phyloP scores from a whole-genome alignment of 257 asterid genomes.

The Ligustrum vulgare region DNA sequence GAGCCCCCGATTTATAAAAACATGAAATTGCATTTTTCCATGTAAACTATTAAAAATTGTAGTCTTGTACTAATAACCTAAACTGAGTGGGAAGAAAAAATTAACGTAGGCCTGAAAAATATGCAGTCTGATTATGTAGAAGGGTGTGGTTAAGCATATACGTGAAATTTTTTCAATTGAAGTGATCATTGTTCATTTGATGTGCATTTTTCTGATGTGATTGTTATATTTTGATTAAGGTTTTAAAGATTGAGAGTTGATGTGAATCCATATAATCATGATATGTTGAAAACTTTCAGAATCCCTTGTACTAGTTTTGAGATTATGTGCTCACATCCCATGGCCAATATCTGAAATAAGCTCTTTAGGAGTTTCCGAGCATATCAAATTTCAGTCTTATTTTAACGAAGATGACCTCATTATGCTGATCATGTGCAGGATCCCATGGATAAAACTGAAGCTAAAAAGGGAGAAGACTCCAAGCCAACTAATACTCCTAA shows the following conservation, averaged over 20 bases:
- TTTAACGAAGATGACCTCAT: not conserved
- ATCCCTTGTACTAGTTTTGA: not conserved
- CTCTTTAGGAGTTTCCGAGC: not conserved
- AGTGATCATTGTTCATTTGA: not conserved
- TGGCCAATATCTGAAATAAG: not conserved
- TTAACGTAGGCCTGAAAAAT: no score
- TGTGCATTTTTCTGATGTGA: not conserved
- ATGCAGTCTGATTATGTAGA: no score
- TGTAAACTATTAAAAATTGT: no score
- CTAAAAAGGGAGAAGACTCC: slow-evolving; percentile 25
- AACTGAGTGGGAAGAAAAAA: no score
- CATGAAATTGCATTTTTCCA: no score
- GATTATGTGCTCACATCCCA: not conserved
- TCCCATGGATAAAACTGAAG: slow-evolving; percentile 28
- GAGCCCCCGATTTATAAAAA: no score
- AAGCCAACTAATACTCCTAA: slow-evolving; percentile 23
- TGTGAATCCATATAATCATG: no score
- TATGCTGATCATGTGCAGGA: slow-evolving; percentile 27
- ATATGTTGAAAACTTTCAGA: not conserved
- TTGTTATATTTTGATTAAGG: not conserved
- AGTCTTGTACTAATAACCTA: no score
- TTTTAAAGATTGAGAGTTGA: not conserved
- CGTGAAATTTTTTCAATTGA: no score
- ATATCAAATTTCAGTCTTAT: not conserved
- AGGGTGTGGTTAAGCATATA: no score